Evolutionary conservation across 257 asterid genomes (phyloP).

Genomic region (Solanum habrochaites): DNA sequence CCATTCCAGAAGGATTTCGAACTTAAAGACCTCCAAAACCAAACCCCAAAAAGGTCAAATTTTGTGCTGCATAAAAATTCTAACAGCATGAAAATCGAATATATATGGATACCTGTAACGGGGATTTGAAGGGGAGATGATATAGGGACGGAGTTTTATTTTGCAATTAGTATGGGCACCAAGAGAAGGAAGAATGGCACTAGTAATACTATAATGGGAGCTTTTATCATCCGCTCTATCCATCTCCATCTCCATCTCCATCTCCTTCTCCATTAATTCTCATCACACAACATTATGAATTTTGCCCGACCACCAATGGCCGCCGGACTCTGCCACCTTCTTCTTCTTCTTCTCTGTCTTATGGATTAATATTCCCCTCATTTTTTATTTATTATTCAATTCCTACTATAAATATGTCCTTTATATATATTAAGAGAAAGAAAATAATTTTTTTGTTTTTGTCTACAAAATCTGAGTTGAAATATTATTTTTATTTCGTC

Average conservation of each 20-base stretch:
- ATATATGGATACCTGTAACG: slow-evolving; percentile 28
- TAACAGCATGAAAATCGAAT: not conserved
- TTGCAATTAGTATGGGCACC: slow-evolving; percentile 39
- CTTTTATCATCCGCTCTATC: slow-evolving; percentile 33
- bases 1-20: not conserved
- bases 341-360: not conserved
- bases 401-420: not conserved
- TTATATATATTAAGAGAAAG: too few species aligned
- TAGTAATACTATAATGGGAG: slow-evolving; percentile 36
- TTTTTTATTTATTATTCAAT: not conserved
- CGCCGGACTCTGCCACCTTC: not conserved
- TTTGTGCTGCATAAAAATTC: not conserved
- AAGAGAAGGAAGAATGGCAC: slow-evolving; percentile 57
- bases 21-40: not conserved
- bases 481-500: not conserved
- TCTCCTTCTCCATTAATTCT: slow-evolving; percentile 17
- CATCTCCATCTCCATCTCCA: slow-evolving; percentile 5
- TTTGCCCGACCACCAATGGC: not conserved
- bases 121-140: slow-evolving; percentile 43
- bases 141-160: slow-evolving; percentile 27
- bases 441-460: too few species aligned
- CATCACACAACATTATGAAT: not conserved
- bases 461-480: not conserved
- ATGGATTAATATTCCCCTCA: not conserved
- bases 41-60: not conserved